A percentile compares a stretch with the other conserved stretches of the same genome.
Conservation (phyloP, 345 rosid genomes). For the Moringa oleifera region DNA sequence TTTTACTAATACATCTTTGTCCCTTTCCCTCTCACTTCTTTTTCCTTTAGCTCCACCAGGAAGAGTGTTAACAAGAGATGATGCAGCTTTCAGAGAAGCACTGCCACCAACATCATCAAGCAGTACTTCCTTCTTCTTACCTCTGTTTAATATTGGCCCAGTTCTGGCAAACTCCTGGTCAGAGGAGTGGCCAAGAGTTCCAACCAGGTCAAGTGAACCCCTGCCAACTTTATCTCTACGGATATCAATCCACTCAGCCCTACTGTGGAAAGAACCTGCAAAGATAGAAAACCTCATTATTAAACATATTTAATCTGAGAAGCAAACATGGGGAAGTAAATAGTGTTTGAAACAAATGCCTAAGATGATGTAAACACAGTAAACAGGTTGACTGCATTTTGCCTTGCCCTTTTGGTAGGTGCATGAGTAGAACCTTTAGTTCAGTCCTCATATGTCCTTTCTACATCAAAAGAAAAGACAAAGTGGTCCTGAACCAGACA, state of each 20-base stretch:
- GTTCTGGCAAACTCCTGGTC: slow-evolving; percentile 35
- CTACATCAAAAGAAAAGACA: too few relatives aligned
- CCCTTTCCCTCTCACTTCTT: slow-evolving; percentile 52
- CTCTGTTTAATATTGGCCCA: slow-evolving; percentile 35
- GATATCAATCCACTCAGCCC: slow-evolving; percentile 13
- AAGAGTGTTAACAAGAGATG: slow-evolving; percentile 25
- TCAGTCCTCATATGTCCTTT: too few relatives aligned
- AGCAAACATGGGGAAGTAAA: not conserved
- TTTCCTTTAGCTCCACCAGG: slow-evolving; percentile 48
- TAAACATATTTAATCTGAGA: not conserved
- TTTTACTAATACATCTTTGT: slow-evolving; percentile 19
- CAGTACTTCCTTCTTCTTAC: slow-evolving; percentile 51
- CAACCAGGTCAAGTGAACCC: slow-evolving; percentile 18
- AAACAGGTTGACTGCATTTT: not conserved
- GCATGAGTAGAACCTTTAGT: too few relatives aligned
- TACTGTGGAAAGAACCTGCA: slow-evolving; percentile 17
- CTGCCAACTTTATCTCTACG: slow-evolving; percentile 15
- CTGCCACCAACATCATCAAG: slow-evolving; percentile 43
- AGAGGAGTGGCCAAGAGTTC: slow-evolving; percentile 2
- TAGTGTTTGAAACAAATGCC: not conserved
- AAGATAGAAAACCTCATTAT: slow-evolving; percentile 5
- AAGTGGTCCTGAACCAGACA: too few relatives aligned
- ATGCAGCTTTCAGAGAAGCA: slow-evolving; percentile 28
- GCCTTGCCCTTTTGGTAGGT: too few relatives aligned
- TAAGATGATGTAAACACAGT: slow-evolving; percentile 6